A percentile compares a stretch with the other conserved stretches of the same genome.
Evolutionary conservation across 495 filamentous ascomycete species (phyloP).

Genomic region (Tuber magnatum): DNA sequence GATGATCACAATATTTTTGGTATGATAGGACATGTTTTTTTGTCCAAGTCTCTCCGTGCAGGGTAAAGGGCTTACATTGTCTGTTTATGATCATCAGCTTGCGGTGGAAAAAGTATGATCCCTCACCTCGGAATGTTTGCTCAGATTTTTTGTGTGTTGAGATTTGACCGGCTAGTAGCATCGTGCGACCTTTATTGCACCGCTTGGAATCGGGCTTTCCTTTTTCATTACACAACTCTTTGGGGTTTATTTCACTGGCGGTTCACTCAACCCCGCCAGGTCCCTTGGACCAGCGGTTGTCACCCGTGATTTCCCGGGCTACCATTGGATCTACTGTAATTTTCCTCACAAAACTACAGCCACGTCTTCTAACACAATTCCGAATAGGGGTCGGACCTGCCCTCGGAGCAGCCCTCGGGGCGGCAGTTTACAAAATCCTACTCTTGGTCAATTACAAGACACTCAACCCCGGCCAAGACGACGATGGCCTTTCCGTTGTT

Average conservation of each 20-base stretch:
- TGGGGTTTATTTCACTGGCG: slow-evolving; percentile 66
- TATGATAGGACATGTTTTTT: slow-evolving; percentile 7
- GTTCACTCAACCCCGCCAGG: slow-evolving; percentile 64
- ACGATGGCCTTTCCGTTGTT: slow-evolving; percentile 16
- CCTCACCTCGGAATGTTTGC: background rate
- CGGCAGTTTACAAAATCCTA: slow-evolving; percentile 37
- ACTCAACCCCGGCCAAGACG: slow-evolving; percentile 42
- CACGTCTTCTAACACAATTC: slow-evolving; percentile 13
- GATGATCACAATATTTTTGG: slow-evolving; percentile 71
- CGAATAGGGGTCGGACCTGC: slow-evolving; percentile 49
- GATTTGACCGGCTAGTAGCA: slow-evolving; percentile 44
- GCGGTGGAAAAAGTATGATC: slow-evolving; percentile 60
- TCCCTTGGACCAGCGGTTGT: slow-evolving; percentile 66
- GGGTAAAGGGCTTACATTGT: slow-evolving; percentile 19
- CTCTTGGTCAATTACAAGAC: slow-evolving; percentile 41
- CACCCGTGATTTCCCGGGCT: slow-evolving; percentile 54
- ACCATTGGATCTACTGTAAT: slow-evolving; percentile 64
- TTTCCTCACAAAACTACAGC: background rate
- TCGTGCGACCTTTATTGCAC: slow-evolving; percentile 69
- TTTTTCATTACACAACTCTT: slow-evolving; percentile 64
- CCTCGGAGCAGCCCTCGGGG: slow-evolving; percentile 39
- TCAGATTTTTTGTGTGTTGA: background rate
- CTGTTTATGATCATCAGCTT: slow-evolving; percentile 41
- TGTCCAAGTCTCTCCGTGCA: background rate
- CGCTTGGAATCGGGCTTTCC: slow-evolving; percentile 66